A percentile compares a stretch with the other conserved stretches of the same genome.
These are phyloP conservation scores for Starmerella asiatica DNA, from an alignment of 805 yeast genomes.

Conservation along the genomic window DNA sequence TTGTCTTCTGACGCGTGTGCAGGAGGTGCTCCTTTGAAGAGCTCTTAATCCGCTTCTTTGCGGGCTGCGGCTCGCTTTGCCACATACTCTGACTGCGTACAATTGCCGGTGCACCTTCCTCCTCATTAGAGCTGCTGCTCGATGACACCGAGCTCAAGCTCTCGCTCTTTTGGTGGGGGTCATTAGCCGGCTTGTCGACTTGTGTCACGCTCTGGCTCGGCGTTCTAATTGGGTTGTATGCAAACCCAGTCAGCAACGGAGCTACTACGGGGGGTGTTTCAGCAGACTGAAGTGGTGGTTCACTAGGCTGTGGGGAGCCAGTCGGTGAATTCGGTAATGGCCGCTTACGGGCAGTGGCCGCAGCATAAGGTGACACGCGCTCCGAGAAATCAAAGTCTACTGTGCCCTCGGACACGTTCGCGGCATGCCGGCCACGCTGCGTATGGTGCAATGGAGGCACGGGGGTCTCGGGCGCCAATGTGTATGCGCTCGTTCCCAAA, in stretches of 20 bases:
- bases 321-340: conserved; percentile 6
- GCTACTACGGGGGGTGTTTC: background rate
- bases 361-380: background rate
- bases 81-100: conserved; percentile 9
- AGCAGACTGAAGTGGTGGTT: background rate
- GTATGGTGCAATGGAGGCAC: no score
- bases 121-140: background rate
- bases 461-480: no score
- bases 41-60: conserved; percentile 9
- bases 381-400: conserved; percentile 1
- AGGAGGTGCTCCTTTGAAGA: conserved; percentile 10
- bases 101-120: conserved; percentile 5
- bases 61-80: background rate
- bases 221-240: background rate
- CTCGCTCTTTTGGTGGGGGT: background rate
- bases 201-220: background rate
- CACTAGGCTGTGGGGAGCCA: background rate
- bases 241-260: background rate
- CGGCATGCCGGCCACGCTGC: no score
- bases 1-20: conserved; percentile 15
- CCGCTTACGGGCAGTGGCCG: conserved; percentile 2
- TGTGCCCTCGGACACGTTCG: background rate
- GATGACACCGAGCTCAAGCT: background rate
- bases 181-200: background rate
- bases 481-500: no score